These are phyloP conservation scores for Obelidium mucronatum DNA, from an alignment of 192 early-diverging fungal species.

Conservation along the genomic window DNA sequence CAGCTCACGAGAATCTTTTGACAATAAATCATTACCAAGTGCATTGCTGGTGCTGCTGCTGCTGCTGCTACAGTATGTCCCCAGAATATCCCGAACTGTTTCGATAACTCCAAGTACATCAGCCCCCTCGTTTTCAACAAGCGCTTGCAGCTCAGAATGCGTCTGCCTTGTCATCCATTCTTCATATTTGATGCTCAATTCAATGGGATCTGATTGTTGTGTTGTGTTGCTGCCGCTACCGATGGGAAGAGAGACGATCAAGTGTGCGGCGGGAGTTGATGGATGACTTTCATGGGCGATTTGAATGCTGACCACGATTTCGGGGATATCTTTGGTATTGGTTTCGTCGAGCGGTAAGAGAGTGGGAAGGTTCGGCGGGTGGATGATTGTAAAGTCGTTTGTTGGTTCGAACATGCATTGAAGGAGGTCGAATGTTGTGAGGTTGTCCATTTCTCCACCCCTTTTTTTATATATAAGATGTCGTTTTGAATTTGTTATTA, in stretches of 20 bases:
- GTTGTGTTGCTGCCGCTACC: too few relatives aligned
- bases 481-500: too few relatives aligned
- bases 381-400: not conserved
- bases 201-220: not conserved
- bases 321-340: not conserved
- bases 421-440: not conserved
- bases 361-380: not conserved
- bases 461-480: too few relatives aligned
- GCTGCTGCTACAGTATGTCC: not conserved
- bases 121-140: not conserved
- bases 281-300: not conserved
- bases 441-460: not conserved
- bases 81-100: not conserved
- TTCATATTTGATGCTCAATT: not conserved
- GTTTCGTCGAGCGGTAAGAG: not conserved
- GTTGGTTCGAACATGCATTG: not conserved
- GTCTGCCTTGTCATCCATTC: conserved; percentile 5
- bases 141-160: not conserved
- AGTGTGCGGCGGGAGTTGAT: not conserved
- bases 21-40: too few relatives aligned
- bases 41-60: not conserved
- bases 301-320: not conserved
- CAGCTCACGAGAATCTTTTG: not conserved
- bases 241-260: not conserved
- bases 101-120: not conserved